phyloP scores from a whole-genome alignment of 2,329 filamentous ascomycete species.

The Apiospora rasikravindrae region DNA sequence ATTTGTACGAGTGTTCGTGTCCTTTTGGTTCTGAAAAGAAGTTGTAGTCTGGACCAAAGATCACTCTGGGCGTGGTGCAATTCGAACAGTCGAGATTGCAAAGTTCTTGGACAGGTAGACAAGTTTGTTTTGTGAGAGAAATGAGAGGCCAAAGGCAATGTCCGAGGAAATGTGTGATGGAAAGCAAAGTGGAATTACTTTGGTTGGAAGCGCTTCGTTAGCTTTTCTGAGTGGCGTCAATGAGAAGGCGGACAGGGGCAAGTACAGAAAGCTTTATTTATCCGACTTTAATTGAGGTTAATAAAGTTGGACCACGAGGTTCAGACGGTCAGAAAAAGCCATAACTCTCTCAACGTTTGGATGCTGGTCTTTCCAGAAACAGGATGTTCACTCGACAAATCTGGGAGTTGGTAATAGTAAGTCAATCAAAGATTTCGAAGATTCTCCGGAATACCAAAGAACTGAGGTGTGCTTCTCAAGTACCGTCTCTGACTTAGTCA shows the following conservation, averaged over 20 bases:
- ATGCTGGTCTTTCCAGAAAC: neutral
- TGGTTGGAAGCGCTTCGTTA: neutral
- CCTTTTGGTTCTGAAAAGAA: neutral
- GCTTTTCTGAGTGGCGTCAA: neutral
- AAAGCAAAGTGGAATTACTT: neutral
- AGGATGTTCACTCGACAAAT: neutral
- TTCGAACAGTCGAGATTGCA: neutral
- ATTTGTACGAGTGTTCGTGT: neutral
- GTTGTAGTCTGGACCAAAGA: neutral
- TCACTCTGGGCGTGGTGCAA: neutral
- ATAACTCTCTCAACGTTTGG: neutral
- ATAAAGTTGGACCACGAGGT: neutral
- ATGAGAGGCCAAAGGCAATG: neutral
- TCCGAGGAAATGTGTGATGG: neutral
- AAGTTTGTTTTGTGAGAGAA: neutral
- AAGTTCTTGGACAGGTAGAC: neutral
- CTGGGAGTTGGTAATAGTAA: neutral
- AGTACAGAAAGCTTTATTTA: neutral
- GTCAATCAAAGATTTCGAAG: conserved; percentile 33
- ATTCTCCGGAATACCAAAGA: conserved; percentile 48
- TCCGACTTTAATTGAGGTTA: neutral
- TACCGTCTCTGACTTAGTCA: conserved; percentile 28
- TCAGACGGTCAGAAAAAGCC: neutral
- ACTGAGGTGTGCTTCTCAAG: conserved; percentile 45
- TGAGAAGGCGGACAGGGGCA: neutral